These are phyloP conservation scores for Coniella lustricola DNA, from an alignment of 2,329 filamentous ascomycete species.

Conservation along the genomic window DNA sequence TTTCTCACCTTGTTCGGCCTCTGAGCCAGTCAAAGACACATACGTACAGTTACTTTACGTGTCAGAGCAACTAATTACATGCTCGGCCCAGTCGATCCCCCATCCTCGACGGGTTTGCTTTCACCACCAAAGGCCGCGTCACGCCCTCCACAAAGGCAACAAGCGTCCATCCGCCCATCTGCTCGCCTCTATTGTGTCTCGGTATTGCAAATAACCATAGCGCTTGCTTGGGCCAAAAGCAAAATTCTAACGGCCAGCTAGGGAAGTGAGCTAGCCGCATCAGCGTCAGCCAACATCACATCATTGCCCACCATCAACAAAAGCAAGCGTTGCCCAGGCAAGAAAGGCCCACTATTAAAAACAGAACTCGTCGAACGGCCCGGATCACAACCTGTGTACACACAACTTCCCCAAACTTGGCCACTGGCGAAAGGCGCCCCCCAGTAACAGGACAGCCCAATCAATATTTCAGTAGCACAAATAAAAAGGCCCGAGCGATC, in stretches of 20 bases:
- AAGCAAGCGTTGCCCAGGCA: background rate
- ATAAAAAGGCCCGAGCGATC: background rate
- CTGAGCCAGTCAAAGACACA: too few relatives aligned
- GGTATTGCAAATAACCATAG: constrained; percentile 1
- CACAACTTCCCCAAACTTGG: background rate
- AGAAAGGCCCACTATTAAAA: background rate
- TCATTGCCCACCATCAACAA: background rate
- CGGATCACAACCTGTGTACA: background rate
- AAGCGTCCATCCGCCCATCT: too few relatives aligned
- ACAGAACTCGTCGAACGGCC: background rate
- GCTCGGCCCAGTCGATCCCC: constrained; percentile 2
- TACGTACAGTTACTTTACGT: background rate
- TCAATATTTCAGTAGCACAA: background rate
- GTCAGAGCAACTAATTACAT: background rate
- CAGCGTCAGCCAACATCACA: background rate
- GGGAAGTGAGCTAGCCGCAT: background rate
- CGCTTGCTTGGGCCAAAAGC: background rate
- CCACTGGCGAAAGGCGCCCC: background rate
- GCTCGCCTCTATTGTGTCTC: too few relatives aligned
- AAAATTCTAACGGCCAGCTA: background rate
- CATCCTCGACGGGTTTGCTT: background rate
- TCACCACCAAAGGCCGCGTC: constrained; percentile 11
- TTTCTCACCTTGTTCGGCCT: too few relatives aligned
- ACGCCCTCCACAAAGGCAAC: constrained; percentile 4
- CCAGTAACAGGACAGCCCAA: background rate